phyloP scores from a whole-genome alignment of 1,284 basidiomycete species.

The Phylloboletellus chloephorus region DNA sequence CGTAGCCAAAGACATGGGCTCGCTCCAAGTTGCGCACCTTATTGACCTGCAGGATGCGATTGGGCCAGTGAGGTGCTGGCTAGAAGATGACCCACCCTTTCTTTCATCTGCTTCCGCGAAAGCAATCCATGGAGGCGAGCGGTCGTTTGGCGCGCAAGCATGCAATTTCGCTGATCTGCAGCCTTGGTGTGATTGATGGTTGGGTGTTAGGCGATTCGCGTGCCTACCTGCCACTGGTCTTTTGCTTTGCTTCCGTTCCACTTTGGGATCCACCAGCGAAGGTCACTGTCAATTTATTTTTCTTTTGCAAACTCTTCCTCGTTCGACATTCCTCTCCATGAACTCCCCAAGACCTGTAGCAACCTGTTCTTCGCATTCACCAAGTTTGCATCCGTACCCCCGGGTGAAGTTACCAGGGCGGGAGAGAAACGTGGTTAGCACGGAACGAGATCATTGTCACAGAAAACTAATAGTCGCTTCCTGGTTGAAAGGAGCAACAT shows the following conservation, averaged over 20 bases:
- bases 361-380: slow-evolving; percentile 1
- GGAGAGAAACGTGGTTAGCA: background rate
- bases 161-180: background rate
- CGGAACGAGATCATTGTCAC: background rate
- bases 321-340: background rate
- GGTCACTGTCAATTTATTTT: background rate
- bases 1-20: too few relatives aligned
- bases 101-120: too few relatives aligned
- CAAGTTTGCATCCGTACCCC: slow-evolving; percentile 3
- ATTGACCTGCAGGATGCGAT: too few relatives aligned
- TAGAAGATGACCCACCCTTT: too few relatives aligned
- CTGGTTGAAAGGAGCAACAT: background rate
- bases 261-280: background rate
- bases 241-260: too few relatives aligned
- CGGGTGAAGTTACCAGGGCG: background rate
- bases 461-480: background rate
- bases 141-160: background rate
- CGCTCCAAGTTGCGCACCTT: too few relatives aligned
- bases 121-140: background rate
- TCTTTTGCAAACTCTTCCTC: background rate
- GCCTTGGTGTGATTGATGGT: background rate
- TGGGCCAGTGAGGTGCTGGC: too few relatives aligned
- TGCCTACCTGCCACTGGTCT: background rate
- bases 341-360: background rate
- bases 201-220: background rate